Conservation (phyloP, 1,284 basidiomycete genomes). For the Peniophora sp. region DNA sequence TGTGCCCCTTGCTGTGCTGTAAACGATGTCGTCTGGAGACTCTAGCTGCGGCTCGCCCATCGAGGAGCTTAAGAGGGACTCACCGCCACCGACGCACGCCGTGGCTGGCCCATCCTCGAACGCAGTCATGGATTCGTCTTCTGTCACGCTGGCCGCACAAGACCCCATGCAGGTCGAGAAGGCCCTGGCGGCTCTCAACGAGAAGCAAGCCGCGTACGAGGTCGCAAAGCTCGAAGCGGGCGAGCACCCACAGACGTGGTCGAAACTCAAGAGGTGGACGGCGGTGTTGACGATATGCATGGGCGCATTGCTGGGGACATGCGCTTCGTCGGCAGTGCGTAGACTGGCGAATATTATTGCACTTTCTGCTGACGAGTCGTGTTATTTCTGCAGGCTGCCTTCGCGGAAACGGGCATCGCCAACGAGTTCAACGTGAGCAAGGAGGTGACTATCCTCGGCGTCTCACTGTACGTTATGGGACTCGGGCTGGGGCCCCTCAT, state of each 20-base stretch:
- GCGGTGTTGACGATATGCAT: constrained; percentile 44
- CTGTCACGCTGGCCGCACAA: no score
- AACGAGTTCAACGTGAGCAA: constrained; percentile 51
- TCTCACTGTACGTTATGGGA: constrained; percentile 66
- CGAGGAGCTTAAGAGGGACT: no score
- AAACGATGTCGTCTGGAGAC: no score
- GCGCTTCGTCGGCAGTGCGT: constrained; percentile 62
- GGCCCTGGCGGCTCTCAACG: neutral
- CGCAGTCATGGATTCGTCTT: no score
- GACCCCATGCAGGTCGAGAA: no score
- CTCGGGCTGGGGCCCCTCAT: constrained; percentile 41
- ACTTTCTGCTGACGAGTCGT: constrained; percentile 1
- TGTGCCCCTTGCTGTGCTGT: no score
- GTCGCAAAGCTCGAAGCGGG: constrained; percentile 31
- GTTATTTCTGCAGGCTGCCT: constrained; percentile 42
- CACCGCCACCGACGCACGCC: no score
- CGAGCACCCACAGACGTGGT: constrained; percentile 46
- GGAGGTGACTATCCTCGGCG: constrained; percentile 60
- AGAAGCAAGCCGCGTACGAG: constrained; percentile 7
- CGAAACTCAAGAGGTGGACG: constrained; percentile 48
- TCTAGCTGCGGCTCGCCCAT: no score
- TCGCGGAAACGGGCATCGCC: constrained; percentile 57
- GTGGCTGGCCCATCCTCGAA: no score
- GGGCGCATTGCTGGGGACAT: constrained; percentile 58
- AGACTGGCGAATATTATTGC: constrained; percentile 3